phyloP scores from a whole-genome alignment of 768 basidiomycete species.

The Kondoa subrosea region DNA sequence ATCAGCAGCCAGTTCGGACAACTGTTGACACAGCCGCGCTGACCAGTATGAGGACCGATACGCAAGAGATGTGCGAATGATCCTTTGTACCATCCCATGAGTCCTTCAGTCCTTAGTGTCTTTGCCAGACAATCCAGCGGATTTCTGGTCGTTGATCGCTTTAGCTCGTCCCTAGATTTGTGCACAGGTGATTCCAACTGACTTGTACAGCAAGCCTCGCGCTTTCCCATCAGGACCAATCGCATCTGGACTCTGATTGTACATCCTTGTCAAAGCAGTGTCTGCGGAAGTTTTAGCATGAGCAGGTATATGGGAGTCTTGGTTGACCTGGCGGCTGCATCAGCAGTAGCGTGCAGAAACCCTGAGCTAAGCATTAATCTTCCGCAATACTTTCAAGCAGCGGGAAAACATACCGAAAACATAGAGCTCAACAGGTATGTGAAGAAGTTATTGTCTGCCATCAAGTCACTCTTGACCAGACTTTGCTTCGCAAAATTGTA shows the following conservation, averaged over 20 bases:
- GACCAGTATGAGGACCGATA: conserved; percentile 25
- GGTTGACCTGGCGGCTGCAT: conserved; percentile 80
- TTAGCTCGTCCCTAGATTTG: conserved; percentile 32
- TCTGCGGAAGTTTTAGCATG: conserved; percentile 18
- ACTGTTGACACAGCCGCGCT: not conserved
- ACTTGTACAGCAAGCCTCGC: conserved; percentile 40
- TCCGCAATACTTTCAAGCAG: not conserved
- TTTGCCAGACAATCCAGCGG: conserved; percentile 96
- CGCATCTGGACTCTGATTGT: conserved; percentile 72
- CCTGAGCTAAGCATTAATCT: conserved; percentile 33
- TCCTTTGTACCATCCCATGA: conserved; percentile 89
- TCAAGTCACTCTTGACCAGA: conserved; percentile 49
- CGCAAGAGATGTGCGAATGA: conserved; percentile 66
- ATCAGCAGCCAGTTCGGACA: not conserved
- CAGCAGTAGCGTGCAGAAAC: conserved; percentile 50
- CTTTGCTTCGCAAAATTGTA: conserved; percentile 85
- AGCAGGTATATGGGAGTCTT: too few relatives aligned
- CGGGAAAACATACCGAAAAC: conserved; percentile 39
- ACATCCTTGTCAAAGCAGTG: conserved; percentile 73
- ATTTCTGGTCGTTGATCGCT: conserved; percentile 71
- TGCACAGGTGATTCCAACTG: not conserved
- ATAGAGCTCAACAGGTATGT: conserved; percentile 76
- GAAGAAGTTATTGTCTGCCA: conserved; percentile 60
- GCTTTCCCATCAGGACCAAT: conserved; percentile 50
- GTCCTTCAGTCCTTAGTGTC: conserved; percentile 74